Conservation (phyloP, 2,329 filamentous ascomycete genomes). For the Trichophyton simii region DNA sequence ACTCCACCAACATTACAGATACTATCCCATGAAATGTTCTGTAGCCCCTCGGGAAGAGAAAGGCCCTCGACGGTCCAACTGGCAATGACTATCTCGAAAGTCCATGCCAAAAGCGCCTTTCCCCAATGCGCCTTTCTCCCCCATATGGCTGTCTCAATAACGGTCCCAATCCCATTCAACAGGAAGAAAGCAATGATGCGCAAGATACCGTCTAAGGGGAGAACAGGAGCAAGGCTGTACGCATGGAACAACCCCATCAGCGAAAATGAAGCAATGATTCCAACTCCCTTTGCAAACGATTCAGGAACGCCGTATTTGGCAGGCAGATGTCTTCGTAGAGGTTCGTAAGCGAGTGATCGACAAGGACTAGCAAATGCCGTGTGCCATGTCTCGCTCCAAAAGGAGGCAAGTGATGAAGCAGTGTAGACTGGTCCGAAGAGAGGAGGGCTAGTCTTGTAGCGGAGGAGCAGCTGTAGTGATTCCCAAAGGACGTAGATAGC, state of each 20-base stretch:
- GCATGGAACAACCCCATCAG: constrained; percentile 33
- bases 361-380: constrained; percentile 32
- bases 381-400: constrained; percentile 35
- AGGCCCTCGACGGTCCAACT: constrained; percentile 19
- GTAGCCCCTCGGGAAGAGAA: constrained; percentile 16
- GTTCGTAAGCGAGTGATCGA: constrained; percentile 28
- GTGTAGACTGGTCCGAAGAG: constrained; percentile 32
- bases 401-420: constrained; percentile 25
- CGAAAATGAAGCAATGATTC: constrained; percentile 27
- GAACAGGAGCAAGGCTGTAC: constrained; percentile 26
- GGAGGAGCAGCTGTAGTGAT: constrained; percentile 24
- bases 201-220: constrained; percentile 20
- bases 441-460: constrained; percentile 28
- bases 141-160: constrained; percentile 18
- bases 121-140: constrained; percentile 17
- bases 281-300: constrained; percentile 22
- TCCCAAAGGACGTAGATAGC: constrained; percentile 34
- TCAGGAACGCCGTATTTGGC: constrained; percentile 21
- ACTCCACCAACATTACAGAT: constrained; percentile 13
- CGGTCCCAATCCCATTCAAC: constrained; percentile 29
- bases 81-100: constrained; percentile 19
- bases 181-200: constrained; percentile 30
- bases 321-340: constrained; percentile 23
- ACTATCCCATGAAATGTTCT: constrained; percentile 13
- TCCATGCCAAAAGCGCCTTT: constrained; percentile 18